Evolutionary conservation across 2,329 filamentous ascomycete genomes (phyloP).

Genomic region (Paramyrothecium sp.): DNA sequence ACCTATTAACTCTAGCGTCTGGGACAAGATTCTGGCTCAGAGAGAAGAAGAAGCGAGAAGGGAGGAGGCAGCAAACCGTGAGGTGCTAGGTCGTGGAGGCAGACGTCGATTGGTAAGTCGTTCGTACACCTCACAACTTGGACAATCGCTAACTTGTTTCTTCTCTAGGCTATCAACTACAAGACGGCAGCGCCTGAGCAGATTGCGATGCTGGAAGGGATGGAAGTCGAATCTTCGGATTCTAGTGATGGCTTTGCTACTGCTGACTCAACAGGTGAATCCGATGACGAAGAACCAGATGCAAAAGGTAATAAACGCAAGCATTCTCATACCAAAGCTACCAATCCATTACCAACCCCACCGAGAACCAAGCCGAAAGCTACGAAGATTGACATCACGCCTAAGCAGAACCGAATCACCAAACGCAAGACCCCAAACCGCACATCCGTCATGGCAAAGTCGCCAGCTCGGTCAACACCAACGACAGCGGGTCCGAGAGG

Average conservation of each 20-base stretch:
- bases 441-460: background rate
- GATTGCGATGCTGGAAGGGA: conserved; percentile 18
- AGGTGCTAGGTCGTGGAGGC: conserved; percentile 83
- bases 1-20: conserved; percentile 67
- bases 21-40: conserved; percentile 86
- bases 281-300: conserved; percentile 23
- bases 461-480: background rate
- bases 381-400: conserved; percentile 29
- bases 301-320: conserved; percentile 35
- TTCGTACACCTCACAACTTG: background rate
- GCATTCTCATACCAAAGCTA: conserved; percentile 16
- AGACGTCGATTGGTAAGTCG: conserved; percentile 55
- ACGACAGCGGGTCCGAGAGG: conserved; percentile 2
- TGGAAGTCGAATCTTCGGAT: conserved; percentile 24
- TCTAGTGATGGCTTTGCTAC: conserved; percentile 32
- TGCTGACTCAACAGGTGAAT: conserved; percentile 25
- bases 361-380: conserved; percentile 19
- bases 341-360: conserved; percentile 20
- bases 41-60: conserved; percentile 76
- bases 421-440: conserved; percentile 4
- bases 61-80: conserved; percentile 64
- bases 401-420: conserved; percentile 21
- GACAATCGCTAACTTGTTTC: conserved; percentile 10
- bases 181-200: conserved; percentile 20
- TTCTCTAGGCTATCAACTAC: conserved; percentile 31